A percentile compares a stretch with the other conserved stretches of the same genome.
phyloP scores from a whole-genome alignment of 2,329 filamentous ascomycete species.

The Penicillium sp. region DNA sequence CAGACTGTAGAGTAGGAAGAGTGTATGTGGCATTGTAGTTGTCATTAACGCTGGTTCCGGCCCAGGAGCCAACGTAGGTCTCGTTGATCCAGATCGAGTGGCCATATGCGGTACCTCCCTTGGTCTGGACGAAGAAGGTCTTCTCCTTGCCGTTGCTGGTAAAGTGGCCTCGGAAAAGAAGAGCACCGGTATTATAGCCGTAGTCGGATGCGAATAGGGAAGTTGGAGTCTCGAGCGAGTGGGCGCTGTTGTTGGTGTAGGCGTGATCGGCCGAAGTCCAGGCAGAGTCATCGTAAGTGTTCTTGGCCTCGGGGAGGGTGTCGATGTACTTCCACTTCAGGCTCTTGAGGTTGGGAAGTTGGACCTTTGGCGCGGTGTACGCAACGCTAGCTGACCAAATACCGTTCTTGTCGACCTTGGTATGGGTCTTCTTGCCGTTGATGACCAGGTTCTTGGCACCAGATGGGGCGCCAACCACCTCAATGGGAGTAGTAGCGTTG shows the following conservation, averaged over 20 bases:
- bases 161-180: conserved; percentile 75
- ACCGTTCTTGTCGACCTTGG: conserved; percentile 51
- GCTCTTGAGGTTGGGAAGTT: conserved; percentile 62
- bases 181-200: conserved; percentile 71
- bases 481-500: conserved; percentile 70
- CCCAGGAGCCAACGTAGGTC: conserved; percentile 68
- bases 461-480: conserved; percentile 69
- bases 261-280: conserved; percentile 68
- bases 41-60: conserved; percentile 58
- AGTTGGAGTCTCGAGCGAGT: conserved; percentile 65
- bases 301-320: conserved; percentile 70
- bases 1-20: conserved; percentile 59
- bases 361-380: conserved; percentile 58
- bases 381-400: conserved; percentile 59
- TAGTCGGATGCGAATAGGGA: conserved; percentile 75
- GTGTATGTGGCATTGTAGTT: conserved; percentile 63
- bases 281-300: conserved; percentile 69
- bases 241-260: conserved; percentile 65
- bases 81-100: conserved; percentile 70
- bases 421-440: conserved; percentile 59
- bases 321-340: conserved; percentile 74
- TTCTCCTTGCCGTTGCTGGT: conserved; percentile 66
- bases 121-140: conserved; percentile 62
- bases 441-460: conserved; percentile 64
- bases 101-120: conserved; percentile 72